Base-by-base conservation (phyloP, 2,329 filamentous ascomycete genomes). In the Hymenoscyphus fructigenus region DNA sequence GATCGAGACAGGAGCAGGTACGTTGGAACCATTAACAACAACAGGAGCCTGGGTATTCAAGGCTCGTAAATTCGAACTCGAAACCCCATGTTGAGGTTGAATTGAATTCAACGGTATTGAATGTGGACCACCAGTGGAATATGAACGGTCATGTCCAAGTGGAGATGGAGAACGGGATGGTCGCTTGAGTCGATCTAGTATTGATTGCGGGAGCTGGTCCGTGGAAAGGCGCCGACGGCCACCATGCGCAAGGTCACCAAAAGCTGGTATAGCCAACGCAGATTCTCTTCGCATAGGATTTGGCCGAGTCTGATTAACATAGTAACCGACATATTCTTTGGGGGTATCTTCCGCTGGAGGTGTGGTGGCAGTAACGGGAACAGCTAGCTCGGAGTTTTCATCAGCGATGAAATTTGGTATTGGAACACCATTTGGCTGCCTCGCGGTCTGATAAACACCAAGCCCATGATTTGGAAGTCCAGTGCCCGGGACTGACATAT, bases 371-470 rank as follows among this genome's bases (percentile, higher is more conserved):
- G 60, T 34, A 47, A 68, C 62, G 56, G 61, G 70, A 61, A 67
- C 69, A 17, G 56, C 57, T 57, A 63, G 50, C 3, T 74, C 74
- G 2, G 60, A 56, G 66, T 67, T 75, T 60, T 84, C 86, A 66
- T 87, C 84, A 0, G 85, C 77, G 50, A 84, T 82, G 68, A 87
- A 87, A 70, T 79, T 85, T 3, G 85, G 83, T 14, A 86, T 81
- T 2, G 81, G 73, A 14, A 82, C 75, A 3, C 83, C 83, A 65
- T 85, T 86, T 23, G 78, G 58, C 68, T 71, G 72, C 58, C 71
- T 67, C 47, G 67, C 38, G 5, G 67, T 29, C 56, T 74, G 72
- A 62, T 75, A 73, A 14, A 71, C 68, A 32, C 70, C 72, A 56
- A 73, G 63, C 79, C 81, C 38, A 62, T 78, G 75, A 38, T 73